A percentile compares a stretch with the other conserved stretches of the same genome.
phyloP scores from a whole-genome alignment of 768 basidiomycete genomes.

The Thelephora aurantiotincta region DNA sequence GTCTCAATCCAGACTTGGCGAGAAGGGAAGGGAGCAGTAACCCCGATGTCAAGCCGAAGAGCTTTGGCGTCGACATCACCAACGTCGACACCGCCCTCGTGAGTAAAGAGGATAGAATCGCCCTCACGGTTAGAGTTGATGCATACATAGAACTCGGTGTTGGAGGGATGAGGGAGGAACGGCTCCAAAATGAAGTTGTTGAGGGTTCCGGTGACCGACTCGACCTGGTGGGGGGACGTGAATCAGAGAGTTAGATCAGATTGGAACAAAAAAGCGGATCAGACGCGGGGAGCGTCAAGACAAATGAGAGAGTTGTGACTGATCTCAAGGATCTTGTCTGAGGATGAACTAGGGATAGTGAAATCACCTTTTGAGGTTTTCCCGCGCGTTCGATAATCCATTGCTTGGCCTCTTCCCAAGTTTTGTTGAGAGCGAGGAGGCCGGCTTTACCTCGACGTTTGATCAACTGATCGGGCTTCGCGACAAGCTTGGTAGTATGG shows the following conservation, averaged over 20 bases:
- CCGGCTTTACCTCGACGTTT: conserved; percentile 99
- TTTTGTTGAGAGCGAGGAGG: conserved; percentile 86
- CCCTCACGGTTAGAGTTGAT: conserved; percentile 92
- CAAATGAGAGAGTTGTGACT: neutral
- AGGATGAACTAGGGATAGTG: conserved; percentile 1
- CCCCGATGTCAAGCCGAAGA: conserved; percentile 73
- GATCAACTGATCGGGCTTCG: conserved; percentile 97
- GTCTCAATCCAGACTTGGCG: conserved; percentile 60
- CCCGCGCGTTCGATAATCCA: conserved; percentile 88
- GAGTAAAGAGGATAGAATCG: conserved; percentile 95
- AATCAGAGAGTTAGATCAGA: conserved; percentile 7
- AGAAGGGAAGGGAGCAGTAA: conserved; percentile 66
- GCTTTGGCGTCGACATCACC: conserved; percentile 98
- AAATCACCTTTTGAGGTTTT: conserved; percentile 75
- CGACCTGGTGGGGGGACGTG: conserved; percentile 42
- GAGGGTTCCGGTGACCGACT: conserved; percentile 85
- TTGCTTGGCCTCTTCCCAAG: conserved; percentile 71
- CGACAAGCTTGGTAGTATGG: conserved; percentile 77
- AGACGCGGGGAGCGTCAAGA: neutral
- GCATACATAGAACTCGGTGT: conserved; percentile 97
- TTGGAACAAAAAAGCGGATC: conserved; percentile 1
- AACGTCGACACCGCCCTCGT: conserved; percentile 97
- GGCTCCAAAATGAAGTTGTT: conserved; percentile 98
- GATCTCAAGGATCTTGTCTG: conserved; percentile 8
- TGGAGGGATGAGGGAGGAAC: conserved; percentile 90